Evolutionary conservation across 805 yeast species (phyloP).

Genomic region (Jamesozyma spencerorum): DNA sequence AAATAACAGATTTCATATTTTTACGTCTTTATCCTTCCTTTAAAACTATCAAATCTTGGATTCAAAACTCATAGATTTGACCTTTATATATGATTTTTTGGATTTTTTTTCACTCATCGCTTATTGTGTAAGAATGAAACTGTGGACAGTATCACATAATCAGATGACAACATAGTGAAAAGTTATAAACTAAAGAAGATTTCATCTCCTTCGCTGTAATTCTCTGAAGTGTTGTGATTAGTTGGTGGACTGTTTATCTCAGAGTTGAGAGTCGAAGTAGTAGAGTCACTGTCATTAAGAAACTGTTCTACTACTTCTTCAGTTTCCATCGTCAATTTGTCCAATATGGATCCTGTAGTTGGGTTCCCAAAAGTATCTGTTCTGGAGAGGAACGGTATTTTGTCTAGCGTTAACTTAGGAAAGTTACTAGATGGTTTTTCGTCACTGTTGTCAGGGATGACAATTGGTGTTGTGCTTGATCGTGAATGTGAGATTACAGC

Average conservation of each 20-base stretch:
- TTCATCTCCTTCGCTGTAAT: conserved; percentile 1
- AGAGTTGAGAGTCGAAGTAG: neutral
- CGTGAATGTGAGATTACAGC: no score
- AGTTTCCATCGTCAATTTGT: conserved; percentile 1
- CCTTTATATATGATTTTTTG: no score
- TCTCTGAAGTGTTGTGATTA: neutral
- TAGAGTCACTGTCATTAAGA: neutral
- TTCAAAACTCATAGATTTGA: no score
- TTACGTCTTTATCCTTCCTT: conserved; percentile 9
- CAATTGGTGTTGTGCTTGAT: neutral
- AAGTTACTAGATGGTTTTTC: no score
- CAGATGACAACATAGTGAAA: neutral
- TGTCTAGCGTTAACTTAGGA: neutral
- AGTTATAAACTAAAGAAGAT: neutral
- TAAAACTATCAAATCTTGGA: no score
- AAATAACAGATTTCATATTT: conserved; percentile 18
- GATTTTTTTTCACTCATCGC: no score
- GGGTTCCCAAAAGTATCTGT: conserved; percentile 4
- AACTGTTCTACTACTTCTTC: neutral
- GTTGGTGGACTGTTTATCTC: neutral
- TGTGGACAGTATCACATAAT: no score
- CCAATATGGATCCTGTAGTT: conserved; percentile 2
- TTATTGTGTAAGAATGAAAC: no score
- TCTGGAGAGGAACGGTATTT: conserved; percentile 2
- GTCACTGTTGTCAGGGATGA: neutral